A percentile compares a stretch with the other conserved stretches of the same genome.
phyloP scores from a whole-genome alignment of 148 eudicot genomes.

The Cornus florida region DNA sequence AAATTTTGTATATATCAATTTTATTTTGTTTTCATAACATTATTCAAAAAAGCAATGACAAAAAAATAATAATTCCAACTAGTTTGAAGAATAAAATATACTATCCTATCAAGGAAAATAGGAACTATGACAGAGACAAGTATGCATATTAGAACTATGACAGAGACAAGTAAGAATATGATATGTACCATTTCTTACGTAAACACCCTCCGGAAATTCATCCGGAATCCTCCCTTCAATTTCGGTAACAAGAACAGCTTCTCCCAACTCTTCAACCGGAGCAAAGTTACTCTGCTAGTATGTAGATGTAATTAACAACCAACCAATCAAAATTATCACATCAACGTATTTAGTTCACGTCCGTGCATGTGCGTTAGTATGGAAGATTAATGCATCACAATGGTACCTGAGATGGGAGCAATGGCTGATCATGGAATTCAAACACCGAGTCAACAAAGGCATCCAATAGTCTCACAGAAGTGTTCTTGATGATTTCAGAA shows the following conservation, averaged over 20 bases:
- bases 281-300: constrained; percentile 35
- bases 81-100: too few relatives aligned
- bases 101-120: too few relatives aligned
- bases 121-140: too few relatives aligned
- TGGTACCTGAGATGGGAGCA: constrained; percentile 41
- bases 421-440: constrained; percentile 37
- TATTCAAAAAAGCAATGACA: too few relatives aligned
- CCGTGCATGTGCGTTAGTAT: background rate
- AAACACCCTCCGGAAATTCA: constrained; percentile 46
- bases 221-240: constrained; percentile 36
- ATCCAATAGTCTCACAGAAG: constrained; percentile 26
- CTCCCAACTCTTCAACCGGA: constrained; percentile 47
- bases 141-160: too few relatives aligned
- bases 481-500: constrained; percentile 17
- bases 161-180: background rate
- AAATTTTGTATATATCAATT: too few relatives aligned
- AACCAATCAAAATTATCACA: background rate
- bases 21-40: too few relatives aligned
- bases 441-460: constrained; percentile 36
- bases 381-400: background rate
- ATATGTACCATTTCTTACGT: constrained; percentile 42
- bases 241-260: constrained; percentile 16
- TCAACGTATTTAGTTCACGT: background rate
- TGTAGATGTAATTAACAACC: background rate
- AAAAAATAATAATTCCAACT: too few relatives aligned